Evolutionary conservation across 768 basidiomycete species (phyloP).

Genomic region (Podaxis sp.): DNA sequence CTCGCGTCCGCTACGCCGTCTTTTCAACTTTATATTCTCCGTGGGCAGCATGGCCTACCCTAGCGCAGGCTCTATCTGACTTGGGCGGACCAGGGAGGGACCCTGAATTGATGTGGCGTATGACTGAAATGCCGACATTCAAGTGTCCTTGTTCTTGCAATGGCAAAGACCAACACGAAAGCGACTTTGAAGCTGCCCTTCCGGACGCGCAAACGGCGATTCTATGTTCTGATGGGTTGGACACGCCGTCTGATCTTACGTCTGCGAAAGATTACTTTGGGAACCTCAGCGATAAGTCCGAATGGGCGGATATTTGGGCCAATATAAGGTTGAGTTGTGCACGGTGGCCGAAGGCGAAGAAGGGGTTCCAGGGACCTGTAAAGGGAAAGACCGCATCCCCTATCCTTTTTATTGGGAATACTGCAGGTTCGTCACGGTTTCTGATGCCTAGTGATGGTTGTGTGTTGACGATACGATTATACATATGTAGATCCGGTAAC

Average conservation of each 20-base stretch:
- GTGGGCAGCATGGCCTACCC: constrained; percentile 29
- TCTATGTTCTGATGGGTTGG: constrained; percentile 35
- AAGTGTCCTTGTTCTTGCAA: constrained; percentile 23
- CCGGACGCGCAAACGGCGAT: constrained; percentile 26
- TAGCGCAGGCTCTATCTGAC: constrained; percentile 36
- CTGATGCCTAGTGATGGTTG: neutral
- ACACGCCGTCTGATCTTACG: constrained; percentile 27
- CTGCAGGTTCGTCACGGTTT: constrained; percentile 28
- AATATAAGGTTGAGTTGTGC: constrained; percentile 20
- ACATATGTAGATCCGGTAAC: constrained; percentile 29
- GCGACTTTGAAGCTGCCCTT: constrained; percentile 3
- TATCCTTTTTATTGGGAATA: constrained; percentile 40
- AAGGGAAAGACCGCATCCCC: constrained; percentile 38
- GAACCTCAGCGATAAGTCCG: constrained; percentile 22
- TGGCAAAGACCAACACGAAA: constrained; percentile 22
- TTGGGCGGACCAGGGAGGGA: constrained; percentile 29
- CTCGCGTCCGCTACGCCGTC: constrained; percentile 25
- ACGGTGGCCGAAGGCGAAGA: constrained; percentile 17
- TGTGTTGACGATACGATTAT: neutral
- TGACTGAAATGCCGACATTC: constrained; percentile 21
- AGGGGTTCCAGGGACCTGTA: constrained; percentile 31
- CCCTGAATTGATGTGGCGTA: constrained; percentile 26
- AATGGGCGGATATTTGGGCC: constrained; percentile 34
- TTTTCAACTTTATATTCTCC: constrained; percentile 37
- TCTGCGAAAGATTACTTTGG: constrained; percentile 30